phyloP scores from a whole-genome alignment of 2,329 filamentous ascomycete species.

The Trichoderma atrobrunneum region DNA sequence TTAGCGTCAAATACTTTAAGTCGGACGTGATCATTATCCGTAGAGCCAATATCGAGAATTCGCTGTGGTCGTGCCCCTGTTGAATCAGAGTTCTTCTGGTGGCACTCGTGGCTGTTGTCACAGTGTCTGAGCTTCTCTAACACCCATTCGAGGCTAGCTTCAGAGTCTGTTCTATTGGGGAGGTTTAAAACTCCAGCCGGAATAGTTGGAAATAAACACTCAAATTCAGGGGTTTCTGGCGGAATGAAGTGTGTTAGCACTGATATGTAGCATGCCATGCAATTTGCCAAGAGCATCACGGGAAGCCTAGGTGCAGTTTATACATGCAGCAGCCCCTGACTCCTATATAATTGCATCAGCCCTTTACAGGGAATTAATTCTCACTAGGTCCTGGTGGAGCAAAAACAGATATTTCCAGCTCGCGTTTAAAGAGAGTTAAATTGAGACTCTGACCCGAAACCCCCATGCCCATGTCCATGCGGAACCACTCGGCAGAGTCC shows the following conservation, averaged over 20 bases:
- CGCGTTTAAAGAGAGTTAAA: not conserved
- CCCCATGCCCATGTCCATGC: constrained; percentile 3
- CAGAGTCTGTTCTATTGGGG: not conserved
- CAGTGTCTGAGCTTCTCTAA: not conserved
- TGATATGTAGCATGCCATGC: not conserved
- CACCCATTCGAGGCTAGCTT: constrained; percentile 2
- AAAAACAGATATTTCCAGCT: constrained; percentile 15
- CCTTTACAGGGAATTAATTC: not conserved
- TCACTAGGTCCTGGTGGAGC: not conserved
- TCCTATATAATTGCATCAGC: not conserved
- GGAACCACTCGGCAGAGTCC: not conserved
- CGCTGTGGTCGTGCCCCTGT: not conserved
- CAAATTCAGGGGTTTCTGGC: not conserved
- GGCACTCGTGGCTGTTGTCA: not conserved
- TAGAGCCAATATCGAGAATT: constrained; percentile 3
- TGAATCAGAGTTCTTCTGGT: not conserved
- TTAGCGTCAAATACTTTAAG: not conserved
- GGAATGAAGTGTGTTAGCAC: not conserved
- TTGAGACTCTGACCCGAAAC: not conserved
- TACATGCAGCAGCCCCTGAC: not conserved
- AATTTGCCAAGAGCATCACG: not conserved
- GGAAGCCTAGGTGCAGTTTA: not conserved
- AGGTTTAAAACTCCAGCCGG: not conserved
- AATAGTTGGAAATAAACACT: constrained; percentile 1
- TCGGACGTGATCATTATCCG: not conserved